Evolutionary conservation across 345 rosid species (phyloP), one percentile per base, ranked within the genome.

Genomic region (Alliaria petiolata): DNA sequence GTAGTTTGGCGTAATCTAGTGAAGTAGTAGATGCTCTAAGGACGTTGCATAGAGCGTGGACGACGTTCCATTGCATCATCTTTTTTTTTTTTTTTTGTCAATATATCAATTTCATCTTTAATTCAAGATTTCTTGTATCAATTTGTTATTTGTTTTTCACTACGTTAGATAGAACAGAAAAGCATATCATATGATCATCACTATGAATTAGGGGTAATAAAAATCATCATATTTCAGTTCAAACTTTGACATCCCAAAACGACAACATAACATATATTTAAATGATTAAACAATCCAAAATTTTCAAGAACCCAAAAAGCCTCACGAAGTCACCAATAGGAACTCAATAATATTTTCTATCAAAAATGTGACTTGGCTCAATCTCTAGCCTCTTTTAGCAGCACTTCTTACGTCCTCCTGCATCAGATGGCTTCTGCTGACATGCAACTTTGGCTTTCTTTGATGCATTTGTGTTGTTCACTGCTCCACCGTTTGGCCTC

Each of bases 371-470:
- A 36, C 33, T 38, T 44, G 42, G 14, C 13, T 0, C n/a, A 38
- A 3, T 25, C 26, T 35, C 77, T 72, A 72, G 17, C 55, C 17
- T 11, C 28, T 33, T 28, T 65, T 56, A 59, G 71, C 28, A 10
- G 0, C 40, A 30, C 9, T 45, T 10, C 67, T 44, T 62, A 6
- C 26, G 58, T 4, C 52, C 66, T 47, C 66, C 71, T 72, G 8
- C 47, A 33, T 16, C 58, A 60, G 44, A 30, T 20, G 87, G 79
- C 78, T 86, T 86, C 56, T 79, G 83, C 34, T 83, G 81, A 1
- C 71, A 62, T 50, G 62, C 73, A 36, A 64, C 20, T 75, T 87
- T 86, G 14, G 85, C 77, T 77, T 90, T 90, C 82, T 90, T 93
- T 47, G 80, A 57, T 2, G 86, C 80, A 31, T 83, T 82, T 51